Percentiles rank a stretch among this genome's conserved stretches.
phyloP scores from a whole-genome alignment of 192 early-diverging fungal species.

The Allomyces javanicus region DNA sequence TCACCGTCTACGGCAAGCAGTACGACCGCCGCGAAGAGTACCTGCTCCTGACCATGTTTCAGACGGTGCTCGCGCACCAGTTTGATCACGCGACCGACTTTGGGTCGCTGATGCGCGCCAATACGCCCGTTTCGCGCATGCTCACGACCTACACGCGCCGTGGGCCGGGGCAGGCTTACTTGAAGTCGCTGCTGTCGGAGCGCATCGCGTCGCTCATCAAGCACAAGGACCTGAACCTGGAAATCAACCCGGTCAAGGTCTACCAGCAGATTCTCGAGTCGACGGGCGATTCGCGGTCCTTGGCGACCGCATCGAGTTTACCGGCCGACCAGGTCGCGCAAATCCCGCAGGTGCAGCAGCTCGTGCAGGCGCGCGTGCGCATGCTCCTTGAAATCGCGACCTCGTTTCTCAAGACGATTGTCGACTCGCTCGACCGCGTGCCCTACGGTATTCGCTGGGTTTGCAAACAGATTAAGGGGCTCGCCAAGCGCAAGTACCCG shows the following conservation, averaged over 20 bases:
- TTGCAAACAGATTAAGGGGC: constrained; percentile 85
- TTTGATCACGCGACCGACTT: constrained; percentile 84
- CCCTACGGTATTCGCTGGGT: constrained; percentile 97
- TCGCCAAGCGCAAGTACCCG: constrained; percentile 84
- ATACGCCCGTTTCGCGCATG: constrained; percentile 93
- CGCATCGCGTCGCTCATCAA: constrained; percentile 63
- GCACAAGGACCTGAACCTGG: constrained; percentile 63
- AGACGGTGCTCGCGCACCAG: constrained; percentile 76
- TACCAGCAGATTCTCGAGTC: constrained; percentile 23
- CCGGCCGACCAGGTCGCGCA: constrained; percentile 61
- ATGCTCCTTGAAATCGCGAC: constrained; percentile 75
- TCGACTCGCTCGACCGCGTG: constrained; percentile 56
- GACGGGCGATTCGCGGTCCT: constrained; percentile 10
- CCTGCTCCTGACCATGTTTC: constrained; percentile 86
- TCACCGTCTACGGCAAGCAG: constrained; percentile 88
- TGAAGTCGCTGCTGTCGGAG: constrained; percentile 54
- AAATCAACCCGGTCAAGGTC: constrained; percentile 86
- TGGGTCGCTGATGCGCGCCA: constrained; percentile 69
- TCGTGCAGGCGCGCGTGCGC: constrained; percentile 57
- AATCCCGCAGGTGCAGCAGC: constrained; percentile 63
- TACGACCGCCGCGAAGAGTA: constrained; percentile 93
- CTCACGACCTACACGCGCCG: constrained; percentile 93
- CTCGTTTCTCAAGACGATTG: constrained; percentile 68
- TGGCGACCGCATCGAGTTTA: constrained; percentile 19
- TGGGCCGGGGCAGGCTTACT: constrained; percentile 78